phyloP scores from a whole-genome alignment of 169 alveolate species.

The Plasmodium ovale region DNA sequence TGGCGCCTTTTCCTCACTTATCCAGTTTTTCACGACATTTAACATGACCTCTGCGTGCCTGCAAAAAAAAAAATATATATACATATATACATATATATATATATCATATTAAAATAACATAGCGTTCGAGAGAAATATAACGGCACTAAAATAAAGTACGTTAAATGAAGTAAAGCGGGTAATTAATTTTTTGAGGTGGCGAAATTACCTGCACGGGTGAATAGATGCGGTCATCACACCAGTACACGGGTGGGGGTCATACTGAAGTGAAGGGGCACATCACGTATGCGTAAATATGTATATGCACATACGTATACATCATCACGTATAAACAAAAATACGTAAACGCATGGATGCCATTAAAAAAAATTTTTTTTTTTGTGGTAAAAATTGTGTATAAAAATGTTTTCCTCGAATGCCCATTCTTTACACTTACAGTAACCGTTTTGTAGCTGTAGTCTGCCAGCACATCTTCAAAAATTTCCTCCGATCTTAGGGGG shows the following conservation, averaged over 20 bases:
- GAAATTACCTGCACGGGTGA: slow-evolving; percentile 90
- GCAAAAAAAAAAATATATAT: background rate
- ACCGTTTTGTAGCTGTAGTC: slow-evolving; percentile 92
- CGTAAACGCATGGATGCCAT: background rate
- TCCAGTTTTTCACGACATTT: slow-evolving; percentile 62
- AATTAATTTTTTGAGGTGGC: no score
- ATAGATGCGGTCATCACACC: slow-evolving; percentile 88
- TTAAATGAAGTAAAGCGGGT: no score
- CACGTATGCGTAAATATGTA: background rate
- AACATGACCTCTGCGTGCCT: slow-evolving; percentile 69
- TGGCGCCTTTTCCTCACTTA: slow-evolving; percentile 50
- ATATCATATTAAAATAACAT: background rate
- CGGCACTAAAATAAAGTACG: no score
- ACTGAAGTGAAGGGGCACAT: slow-evolving; percentile 4
- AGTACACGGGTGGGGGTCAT: slow-evolving; percentile 89
- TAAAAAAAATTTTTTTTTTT: no score
- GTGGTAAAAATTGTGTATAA: no score
- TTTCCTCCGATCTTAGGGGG: slow-evolving; percentile 88
- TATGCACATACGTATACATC: background rate
- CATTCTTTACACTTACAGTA: slow-evolving; percentile 78
- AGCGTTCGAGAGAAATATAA: background rate
- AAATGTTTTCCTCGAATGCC: background rate
- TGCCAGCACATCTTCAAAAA: slow-evolving; percentile 92
- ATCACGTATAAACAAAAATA: background rate
- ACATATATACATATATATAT: background rate